Evolutionary conservation across 768 basidiomycete species (phyloP).

Genomic region (Xanthoconium purpureum): DNA sequence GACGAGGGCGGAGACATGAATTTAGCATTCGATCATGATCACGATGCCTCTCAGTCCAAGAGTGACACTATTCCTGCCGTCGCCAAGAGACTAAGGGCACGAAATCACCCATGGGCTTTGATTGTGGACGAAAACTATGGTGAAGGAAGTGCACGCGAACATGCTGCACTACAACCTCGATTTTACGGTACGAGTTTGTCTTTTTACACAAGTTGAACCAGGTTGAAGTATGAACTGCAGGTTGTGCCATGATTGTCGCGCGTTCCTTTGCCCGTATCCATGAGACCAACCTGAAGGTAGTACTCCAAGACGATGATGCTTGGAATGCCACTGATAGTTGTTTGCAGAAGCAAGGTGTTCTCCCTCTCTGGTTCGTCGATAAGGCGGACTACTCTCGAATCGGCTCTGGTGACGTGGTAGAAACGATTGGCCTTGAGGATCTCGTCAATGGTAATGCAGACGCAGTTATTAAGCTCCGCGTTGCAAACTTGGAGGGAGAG

Average conservation of each 20-base stretch:
- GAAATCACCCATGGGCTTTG: constrained; percentile 86
- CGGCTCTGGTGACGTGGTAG: constrained; percentile 74
- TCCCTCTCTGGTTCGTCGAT: constrained; percentile 92
- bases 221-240: constrained; percentile 33
- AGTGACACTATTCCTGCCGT: constrained; percentile 86
- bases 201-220: background rate
- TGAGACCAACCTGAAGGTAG: constrained; percentile 92
- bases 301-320: constrained; percentile 7
- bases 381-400: constrained; percentile 84
- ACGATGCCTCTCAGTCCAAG: constrained; percentile 38
- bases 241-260: constrained; percentile 84
- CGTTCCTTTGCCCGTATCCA: constrained; percentile 97
- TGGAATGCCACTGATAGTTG: constrained; percentile 1
- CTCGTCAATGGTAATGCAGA: constrained; percentile 48
- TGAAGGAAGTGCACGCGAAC: constrained; percentile 96
- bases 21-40: constrained; percentile 78
- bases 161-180: constrained; percentile 94
- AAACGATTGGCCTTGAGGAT: constrained; percentile 79
- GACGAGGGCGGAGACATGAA: constrained; percentile 95
- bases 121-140: constrained; percentile 97
- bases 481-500: constrained; percentile 64
- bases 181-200: constrained; percentile 64
- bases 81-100: constrained; percentile 84
- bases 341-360: constrained; percentile 89
- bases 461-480: constrained; percentile 50